Evolutionary conservation across 345 rosid genomes (phyloP).

Genomic region (Dipteronia dyeriana): DNA sequence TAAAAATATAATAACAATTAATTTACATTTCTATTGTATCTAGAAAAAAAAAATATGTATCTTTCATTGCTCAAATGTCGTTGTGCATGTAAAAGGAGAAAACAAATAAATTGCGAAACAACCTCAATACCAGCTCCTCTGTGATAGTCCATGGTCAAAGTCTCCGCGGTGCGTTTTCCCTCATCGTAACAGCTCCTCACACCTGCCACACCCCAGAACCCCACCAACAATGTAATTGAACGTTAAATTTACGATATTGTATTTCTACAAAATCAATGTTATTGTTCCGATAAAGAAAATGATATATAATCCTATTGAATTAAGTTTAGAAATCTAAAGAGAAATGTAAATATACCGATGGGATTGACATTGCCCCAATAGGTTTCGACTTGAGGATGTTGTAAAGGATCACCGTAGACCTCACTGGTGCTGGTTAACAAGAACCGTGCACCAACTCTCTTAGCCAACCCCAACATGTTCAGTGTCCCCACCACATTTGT

Average conservation of each 20-base stretch:
- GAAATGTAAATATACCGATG: too few species aligned
- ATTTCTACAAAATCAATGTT: too few species aligned
- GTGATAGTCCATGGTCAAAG: constrained; percentile 82
- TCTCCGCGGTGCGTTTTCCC: constrained; percentile 89
- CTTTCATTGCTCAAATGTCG: too few species aligned
- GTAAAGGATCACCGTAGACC: constrained; percentile 87
- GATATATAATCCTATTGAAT: too few species aligned
- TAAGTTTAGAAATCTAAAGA: too few species aligned
- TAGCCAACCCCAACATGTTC: constrained; percentile 84
- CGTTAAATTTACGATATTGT: too few species aligned
- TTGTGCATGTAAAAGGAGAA: background rate
- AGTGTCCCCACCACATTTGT: constrained; percentile 84
- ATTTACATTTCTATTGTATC: too few species aligned
- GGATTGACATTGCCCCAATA: constrained; percentile 95
- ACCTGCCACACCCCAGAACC: constrained; percentile 32
- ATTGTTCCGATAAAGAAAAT: too few species aligned
- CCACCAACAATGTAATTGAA: too few species aligned
- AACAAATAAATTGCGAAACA: background rate
- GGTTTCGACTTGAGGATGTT: constrained; percentile 85
- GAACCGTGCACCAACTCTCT: constrained; percentile 80
- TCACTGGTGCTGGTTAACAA: constrained; percentile 91
- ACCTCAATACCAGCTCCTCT: constrained; percentile 78
- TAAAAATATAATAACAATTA: background rate
- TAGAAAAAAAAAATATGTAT: too few species aligned
- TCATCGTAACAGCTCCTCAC: constrained; percentile 87